Percentiles rank a stretch among this genome's conserved stretches.
These are phyloP conservation scores for Saccharomyces hybrid DNA, from an alignment of 1,139 yeast genomes.

Conservation along the genomic window DNA sequence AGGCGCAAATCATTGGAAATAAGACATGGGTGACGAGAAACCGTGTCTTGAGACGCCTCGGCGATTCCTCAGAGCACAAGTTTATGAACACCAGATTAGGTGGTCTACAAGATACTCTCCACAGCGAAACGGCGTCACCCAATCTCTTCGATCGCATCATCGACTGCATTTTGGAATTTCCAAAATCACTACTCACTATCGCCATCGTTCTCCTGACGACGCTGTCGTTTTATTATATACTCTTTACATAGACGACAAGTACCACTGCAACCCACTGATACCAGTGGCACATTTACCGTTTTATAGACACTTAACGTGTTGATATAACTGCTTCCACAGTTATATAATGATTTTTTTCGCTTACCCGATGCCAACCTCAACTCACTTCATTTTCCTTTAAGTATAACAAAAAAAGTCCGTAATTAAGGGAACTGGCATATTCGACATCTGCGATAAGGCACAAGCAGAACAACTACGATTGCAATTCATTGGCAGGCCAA, in stretches of 20 bases:
- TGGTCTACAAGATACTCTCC: neutral
- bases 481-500: neutral
- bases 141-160: neutral
- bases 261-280: neutral
- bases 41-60: neutral
- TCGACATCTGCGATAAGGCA: neutral
- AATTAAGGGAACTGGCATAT: neutral
- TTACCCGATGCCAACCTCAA: neutral
- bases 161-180: neutral
- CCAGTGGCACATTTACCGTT: neutral
- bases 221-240: neutral
- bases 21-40: slow-evolving; percentile 39
- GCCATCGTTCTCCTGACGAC: neutral
- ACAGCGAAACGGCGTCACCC: neutral
- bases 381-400: no score
- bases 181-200: neutral
- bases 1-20: slow-evolving; percentile 80
- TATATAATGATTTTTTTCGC: neutral
- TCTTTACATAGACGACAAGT: neutral
- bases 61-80: neutral
- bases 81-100: neutral
- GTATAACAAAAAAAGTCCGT: neutral
- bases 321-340: neutral
- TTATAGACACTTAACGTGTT: neutral
- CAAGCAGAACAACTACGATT: neutral